Percentiles rank a stretch among this genome's conserved stretches.
Conservation (phyloP, 306 rosid species). For the Vigna reflexopilosa region DNA sequence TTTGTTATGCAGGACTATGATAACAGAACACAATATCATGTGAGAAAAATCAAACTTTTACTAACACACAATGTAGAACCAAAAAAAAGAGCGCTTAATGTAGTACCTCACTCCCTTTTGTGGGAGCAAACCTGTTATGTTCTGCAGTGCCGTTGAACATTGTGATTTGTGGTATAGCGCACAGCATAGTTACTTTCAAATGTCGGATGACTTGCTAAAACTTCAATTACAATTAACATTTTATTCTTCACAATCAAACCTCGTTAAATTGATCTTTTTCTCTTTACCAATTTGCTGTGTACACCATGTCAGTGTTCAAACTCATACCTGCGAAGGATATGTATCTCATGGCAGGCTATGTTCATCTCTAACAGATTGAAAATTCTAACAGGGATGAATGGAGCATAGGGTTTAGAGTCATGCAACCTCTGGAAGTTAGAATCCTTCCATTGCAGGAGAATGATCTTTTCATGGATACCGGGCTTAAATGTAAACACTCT, state of each 20-base stretch:
- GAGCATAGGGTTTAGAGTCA: conserved; percentile 42
- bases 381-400: conserved; percentile 30
- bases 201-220: not conserved
- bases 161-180: not conserved
- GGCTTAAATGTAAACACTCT: conserved; percentile 57
- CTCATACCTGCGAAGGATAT: conserved; percentile 3
- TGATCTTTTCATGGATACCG: conserved; percentile 71
- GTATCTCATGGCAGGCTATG: not conserved
- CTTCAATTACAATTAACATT: not conserved
- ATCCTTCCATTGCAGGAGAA: conserved; percentile 52
- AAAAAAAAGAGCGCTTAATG: not conserved
- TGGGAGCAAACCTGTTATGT: not conserved
- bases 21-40: not conserved
- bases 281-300: not conserved
- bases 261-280: not conserved
- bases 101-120: not conserved
- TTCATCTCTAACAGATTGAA: conserved; percentile 13
- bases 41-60: not conserved
- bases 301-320: not conserved
- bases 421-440: conserved; percentile 42
- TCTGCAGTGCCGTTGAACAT: not conserved
- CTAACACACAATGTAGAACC: not conserved
- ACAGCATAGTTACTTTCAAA: not conserved
- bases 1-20: not conserved
- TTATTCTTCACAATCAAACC: conserved; percentile 30